Percentiles rank a stretch among this genome's conserved stretches.
phyloP scores from a whole-genome alignment of 805 yeast genomes.

The Metschnikowia sp. region DNA sequence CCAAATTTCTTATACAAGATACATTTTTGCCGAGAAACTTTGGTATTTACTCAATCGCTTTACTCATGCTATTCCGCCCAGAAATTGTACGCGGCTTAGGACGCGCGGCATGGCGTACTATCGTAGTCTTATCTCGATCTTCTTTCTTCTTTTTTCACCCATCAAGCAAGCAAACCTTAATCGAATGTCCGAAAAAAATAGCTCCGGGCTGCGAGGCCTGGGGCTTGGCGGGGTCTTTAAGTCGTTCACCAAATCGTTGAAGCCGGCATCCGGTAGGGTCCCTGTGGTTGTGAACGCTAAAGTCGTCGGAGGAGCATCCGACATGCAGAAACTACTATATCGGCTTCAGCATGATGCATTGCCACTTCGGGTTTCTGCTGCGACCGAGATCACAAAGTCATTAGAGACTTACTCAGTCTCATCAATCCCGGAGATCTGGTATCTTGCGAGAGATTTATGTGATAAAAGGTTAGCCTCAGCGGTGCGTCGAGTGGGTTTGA shows the following conservation, averaged over 20 bases:
- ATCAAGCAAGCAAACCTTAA: not conserved
- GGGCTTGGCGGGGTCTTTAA: conserved; percentile 41
- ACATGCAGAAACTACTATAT: conserved; percentile 36
- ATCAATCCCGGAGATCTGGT: conserved; percentile 75
- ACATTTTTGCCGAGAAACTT: no score
- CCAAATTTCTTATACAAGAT: no score
- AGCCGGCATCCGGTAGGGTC: conserved; percentile 20
- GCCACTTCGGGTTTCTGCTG: conserved; percentile 45
- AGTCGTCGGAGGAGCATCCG: conserved; percentile 44
- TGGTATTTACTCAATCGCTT: no score
- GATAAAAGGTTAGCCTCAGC: conserved; percentile 25
- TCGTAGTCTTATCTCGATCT: not conserved
- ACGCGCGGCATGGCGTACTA: no score
- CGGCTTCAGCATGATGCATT: conserved; percentile 36
- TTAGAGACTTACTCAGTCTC: conserved; percentile 52
- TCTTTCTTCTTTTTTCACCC: not conserved
- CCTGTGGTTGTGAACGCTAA: conserved; percentile 36
- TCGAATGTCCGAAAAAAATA: conserved; percentile 5
- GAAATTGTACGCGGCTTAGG: no score
- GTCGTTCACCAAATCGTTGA: conserved; percentile 37
- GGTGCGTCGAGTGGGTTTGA: conserved; percentile 45
- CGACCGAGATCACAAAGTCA: conserved; percentile 47
- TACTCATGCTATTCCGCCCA: no score
- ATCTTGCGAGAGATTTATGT: conserved; percentile 55
- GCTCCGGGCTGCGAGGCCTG: conserved; percentile 16